A percentile compares a stretch with the other conserved stretches of the same genome.
These are phyloP conservation scores for Talaromyces sp. DNA, from an alignment of 2,329 filamentous ascomycete genomes.

Conservation along the genomic window DNA sequence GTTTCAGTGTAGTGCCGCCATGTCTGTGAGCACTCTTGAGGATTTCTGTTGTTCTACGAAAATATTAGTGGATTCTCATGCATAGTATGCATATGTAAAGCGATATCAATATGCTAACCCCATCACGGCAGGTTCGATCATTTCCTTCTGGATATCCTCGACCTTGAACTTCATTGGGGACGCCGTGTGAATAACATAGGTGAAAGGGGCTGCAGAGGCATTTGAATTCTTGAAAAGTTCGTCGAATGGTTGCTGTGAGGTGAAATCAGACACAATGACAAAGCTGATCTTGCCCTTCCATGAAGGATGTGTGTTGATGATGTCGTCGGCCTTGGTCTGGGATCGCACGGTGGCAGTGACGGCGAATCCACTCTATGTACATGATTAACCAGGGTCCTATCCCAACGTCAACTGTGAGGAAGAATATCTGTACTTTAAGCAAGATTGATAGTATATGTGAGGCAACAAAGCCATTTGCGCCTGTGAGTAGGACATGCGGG, in stretches of 20 bases:
- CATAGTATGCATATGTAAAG: no score
- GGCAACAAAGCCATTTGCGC: constrained; percentile 7
- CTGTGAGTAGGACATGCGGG: background rate
- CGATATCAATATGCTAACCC: background rate
- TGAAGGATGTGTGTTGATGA: background rate
- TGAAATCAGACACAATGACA: background rate
- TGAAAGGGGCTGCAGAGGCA: background rate
- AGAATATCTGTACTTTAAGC: constrained; percentile 43
- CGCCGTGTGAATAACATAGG: background rate
- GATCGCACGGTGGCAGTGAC: background rate
- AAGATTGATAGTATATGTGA: constrained; percentile 31
- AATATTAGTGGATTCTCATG: background rate
- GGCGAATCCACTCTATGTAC: background rate
- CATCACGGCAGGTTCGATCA: background rate
- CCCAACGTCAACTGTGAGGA: background rate
- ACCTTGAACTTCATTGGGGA: background rate
- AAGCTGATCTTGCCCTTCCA: background rate
- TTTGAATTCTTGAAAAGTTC: background rate
- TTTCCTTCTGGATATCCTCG: background rate
- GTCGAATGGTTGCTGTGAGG: background rate
- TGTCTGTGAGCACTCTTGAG: background rate
- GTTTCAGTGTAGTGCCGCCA: constrained; percentile 17
- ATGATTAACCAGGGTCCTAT: no score
- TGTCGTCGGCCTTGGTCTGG: background rate
- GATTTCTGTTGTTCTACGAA: background rate